Base-by-base conservation (phyloP, 192 early-diverging fungal genomes). In the Radiomyces spectabilis region DNA sequence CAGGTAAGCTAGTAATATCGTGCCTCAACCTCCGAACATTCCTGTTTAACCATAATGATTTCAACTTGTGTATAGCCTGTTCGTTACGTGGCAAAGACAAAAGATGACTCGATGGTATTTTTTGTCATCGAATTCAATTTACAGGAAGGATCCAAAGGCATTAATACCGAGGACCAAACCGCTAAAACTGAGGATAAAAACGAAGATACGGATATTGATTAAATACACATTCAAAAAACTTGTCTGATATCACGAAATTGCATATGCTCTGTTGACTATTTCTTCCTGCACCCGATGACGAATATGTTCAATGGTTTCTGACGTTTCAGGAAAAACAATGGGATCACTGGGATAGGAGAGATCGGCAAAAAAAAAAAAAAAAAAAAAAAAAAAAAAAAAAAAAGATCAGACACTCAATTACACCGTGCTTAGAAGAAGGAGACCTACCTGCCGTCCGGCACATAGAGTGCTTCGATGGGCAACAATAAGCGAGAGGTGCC, bases 11-110 rank as follows among this genome's bases (percentile, higher is more conserved):
- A 54, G 74, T 55, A 61, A 72, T n/a, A n/a, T n/a, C n/a, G n/a
- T n/a, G n/a, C n/a, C n/a, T n/a, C n/a, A n/a, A n/a, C n/a, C n/a
- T n/a, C n/a, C n/a, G n/a, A n/a, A n/a, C n/a, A n/a, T n/a, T n/a
- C n/a, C n/a, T n/a, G n/a, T n/a, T n/a, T n/a, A n/a, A n/a, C n/a
- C n/a, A n/a, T n/a, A n/a, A n/a, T n/a, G n/a, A n/a, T n/a, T n/a
- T n/a, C n/a, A n/a, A n/a, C n/a, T n/a, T n/a, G n/a, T 49, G 59
- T 68, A 29, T 78, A 92, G 72, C 89, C 89, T 34, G 58, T 90
- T 49, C 79, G 84, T 6, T 77, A 85, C 46, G 72, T 92, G 16
- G 74, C 80, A 57, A 92, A 92, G 61, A 69, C 79, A 15, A 54
- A 72, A 32, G 73, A 80, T 26, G 75, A 74, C 26, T 72, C 76